Base-by-base conservation (phyloP, 257 asterid species). In the Pogostemon cablin region DNA sequence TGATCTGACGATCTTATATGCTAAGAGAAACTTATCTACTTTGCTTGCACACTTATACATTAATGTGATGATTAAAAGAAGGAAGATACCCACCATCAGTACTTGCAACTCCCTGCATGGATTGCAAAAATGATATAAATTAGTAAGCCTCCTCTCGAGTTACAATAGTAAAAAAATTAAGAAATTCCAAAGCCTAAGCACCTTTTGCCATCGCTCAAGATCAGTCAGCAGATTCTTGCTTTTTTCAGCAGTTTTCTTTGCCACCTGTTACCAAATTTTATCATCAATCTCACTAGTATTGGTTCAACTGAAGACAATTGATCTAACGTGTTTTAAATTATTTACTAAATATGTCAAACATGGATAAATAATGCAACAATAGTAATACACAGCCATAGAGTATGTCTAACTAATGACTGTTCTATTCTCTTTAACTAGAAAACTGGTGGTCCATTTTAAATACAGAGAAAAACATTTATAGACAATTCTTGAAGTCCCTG, bases 191-290 rank as follows among this genome's bases (percentile, higher is more conserved):
- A 68, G 44, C 68, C 2, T 67, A 39, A 71, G 54, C 38, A 88
- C 98, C 91, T 93, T 92, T 81, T 93, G 98, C 98, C 98, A 90
- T 61, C 98, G 73, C 77, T 93, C 98, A 32, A 90, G 84, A 83
- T 93, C 98, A 72, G 90, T 87, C 68, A 90, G 81, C 50, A 93
- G 80, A 75, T 86, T 84, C 92, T 93, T 93, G 82, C 97, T 93
- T 75, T 89, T 92, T 73, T 90, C 91, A 46, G 98, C 97, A 63
- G 97, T 92, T 75, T 77, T 90, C 86, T 90, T 90, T 41, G 98
- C 96, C 65, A 83, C 98, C 98, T 93, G 83, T 57, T 37, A 69
- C 72, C 54, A 76, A n/a, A 68, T 53, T 42, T 43, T 54, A 50
- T 42, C n/a, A 10, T 40, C 62, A 60, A 47, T 20, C 69, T 53